Base-by-base conservation (phyloP, 2,329 filamentous ascomycete species). In the Aureobasidium sp. region DNA sequence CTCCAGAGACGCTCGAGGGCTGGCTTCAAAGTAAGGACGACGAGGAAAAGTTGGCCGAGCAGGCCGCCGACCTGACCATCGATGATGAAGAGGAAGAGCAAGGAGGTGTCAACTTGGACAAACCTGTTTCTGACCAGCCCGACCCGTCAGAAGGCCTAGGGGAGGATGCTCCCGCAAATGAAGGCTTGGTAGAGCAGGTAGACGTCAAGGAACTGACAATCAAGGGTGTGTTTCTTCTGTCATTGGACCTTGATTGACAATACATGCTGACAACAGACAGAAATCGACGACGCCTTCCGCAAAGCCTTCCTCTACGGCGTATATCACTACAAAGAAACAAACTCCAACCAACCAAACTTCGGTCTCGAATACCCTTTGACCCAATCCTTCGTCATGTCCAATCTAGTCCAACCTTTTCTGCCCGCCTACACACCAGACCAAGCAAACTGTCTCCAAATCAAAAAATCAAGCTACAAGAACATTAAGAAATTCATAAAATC, bases 391-490 rank as follows among this genome's bases (percentile, higher is more conserved):
- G 76, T 88, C 67, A 84, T 88, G 70, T 80, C 84, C 9, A 82
- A 80, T 59, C 77, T 88, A 60, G 80, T 88, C 25, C 83, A 86
- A n/a, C 86, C 86, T 1, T 86, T 84, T 67, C 78, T 89, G 2
- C 85, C 86, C 3, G 78, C 83, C 25, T 80, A 79, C 69, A 82
- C 79, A 11, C 74, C 82, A 5, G 76, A 79, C 25, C 79, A 84
- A 67, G 77, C 78, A 2, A 80, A 80, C 61, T 83, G 78, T 63
- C 80, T 86, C 58, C 83, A 86, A 65, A 86, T 88, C 72, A 88
- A 88, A 69, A 88, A 88, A 73, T 86, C 85, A 3, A 85, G 82
- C 64, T 88, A 83, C 83, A 88, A 88, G 73, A 88, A 83, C 64
- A 80, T 86, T 63, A 86, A 84, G 69, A 88, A 87, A 66, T 88